These are phyloP conservation scores for Chaetomium sp. DNA, from an alignment of 2,329 filamentous ascomycete species.

Conservation along the genomic window DNA sequence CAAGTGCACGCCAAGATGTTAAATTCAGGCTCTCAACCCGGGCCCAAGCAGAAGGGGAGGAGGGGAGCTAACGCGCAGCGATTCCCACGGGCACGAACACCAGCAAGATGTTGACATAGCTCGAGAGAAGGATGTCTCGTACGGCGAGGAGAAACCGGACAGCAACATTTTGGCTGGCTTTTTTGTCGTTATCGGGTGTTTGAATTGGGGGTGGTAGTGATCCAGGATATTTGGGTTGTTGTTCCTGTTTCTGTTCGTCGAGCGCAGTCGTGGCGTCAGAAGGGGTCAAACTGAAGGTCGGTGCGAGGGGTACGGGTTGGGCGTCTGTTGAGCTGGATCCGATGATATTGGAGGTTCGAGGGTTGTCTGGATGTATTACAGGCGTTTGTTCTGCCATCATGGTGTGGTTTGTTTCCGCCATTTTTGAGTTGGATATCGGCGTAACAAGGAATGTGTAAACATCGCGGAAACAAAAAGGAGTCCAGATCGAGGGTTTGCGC, in stretches of 20 bases:
- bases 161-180: not conserved
- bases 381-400: no score
- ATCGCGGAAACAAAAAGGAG: no score
- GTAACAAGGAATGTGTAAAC: no score
- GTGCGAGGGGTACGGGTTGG: not conserved
- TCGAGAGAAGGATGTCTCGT: constrained; percentile 59
- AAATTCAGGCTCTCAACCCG: not conserved
- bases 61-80: constrained; percentile 33
- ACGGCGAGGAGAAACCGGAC: constrained; percentile 42
- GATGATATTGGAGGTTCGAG: no score
- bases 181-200: not conserved
- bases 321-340: not conserved
- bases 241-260: not conserved
- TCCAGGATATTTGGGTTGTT: not conserved
- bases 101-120: constrained; percentile 70
- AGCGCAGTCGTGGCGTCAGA: not conserved
- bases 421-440: no score
- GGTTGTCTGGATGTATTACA: no score
- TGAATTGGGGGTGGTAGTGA: not conserved
- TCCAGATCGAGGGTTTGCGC: no score
- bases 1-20: constrained; percentile 14
- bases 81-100: constrained; percentile 76
- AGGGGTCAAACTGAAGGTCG: not conserved
- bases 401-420: no score
- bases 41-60: not conserved